Percentiles rank a stretch among this genome's conserved stretches.
These are phyloP conservation scores for Pichia sp. DNA, from an alignment of 1,139 yeast genomes.

Conservation along the genomic window DNA sequence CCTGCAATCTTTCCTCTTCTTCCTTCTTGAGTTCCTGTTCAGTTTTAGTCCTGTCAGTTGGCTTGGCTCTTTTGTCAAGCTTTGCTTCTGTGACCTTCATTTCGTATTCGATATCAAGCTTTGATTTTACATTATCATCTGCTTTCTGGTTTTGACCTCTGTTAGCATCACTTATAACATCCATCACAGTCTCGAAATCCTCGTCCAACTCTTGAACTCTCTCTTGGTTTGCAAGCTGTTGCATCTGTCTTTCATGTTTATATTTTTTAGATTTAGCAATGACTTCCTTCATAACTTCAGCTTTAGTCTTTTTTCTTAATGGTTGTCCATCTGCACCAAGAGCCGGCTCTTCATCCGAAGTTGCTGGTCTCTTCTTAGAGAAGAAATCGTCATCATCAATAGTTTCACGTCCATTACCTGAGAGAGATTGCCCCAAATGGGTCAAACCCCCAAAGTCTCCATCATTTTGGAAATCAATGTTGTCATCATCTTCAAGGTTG, in stretches of 20 bases:
- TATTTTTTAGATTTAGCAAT: constrained; percentile 91
- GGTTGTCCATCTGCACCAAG: constrained; percentile 37
- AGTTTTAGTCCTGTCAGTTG: constrained; percentile 95
- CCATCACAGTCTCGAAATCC: constrained; percentile 70
- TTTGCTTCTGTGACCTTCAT: constrained; percentile 69
- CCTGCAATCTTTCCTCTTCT: constrained; percentile 55
- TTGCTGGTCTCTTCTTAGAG: constrained; percentile 22
- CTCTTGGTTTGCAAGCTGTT: constrained; percentile 63
- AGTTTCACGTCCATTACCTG: constrained; percentile 31
- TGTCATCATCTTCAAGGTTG: constrained; percentile 70
- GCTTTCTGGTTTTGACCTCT: constrained; percentile 26
- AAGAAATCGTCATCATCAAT: constrained; percentile 30
- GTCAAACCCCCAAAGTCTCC: constrained; percentile 46
- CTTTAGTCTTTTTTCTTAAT: constrained; percentile 71
- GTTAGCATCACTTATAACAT: constrained; percentile 35
- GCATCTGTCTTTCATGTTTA: constrained; percentile 80
- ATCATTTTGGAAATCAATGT: constrained; percentile 33
- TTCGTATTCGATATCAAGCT: constrained; percentile 61
- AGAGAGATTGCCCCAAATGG: constrained; percentile 62
- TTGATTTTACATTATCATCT: constrained; percentile 27
- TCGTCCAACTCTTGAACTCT: constrained; percentile 73
- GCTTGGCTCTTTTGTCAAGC: constrained; percentile 82
- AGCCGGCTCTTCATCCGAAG: constrained; percentile 23
- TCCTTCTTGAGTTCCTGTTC: constrained; percentile 75
- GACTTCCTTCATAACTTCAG: constrained; percentile 94